These are phyloP conservation scores for Chlorella sp. DNA, from an alignment of 139 green algal species.

Conservation along the genomic window DNA sequence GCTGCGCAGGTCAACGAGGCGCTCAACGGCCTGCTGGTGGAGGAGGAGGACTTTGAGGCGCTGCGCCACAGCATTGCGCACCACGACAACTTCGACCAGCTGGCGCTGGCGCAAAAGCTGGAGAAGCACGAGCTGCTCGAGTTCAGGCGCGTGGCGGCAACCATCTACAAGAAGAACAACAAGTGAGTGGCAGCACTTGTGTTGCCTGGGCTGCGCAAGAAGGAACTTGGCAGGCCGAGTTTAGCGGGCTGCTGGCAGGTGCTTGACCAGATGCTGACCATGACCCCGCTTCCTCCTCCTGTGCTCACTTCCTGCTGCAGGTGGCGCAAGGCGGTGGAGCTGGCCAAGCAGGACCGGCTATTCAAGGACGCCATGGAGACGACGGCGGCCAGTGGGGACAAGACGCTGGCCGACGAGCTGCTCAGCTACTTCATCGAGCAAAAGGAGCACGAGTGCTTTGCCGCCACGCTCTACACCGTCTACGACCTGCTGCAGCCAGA, in stretches of 20 bases:
- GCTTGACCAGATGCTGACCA: no score
- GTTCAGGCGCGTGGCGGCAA: slow-evolving; percentile 85
- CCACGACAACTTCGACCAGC: slow-evolving; percentile 98
- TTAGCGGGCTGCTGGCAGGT: no score
- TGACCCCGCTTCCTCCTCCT: neutral
- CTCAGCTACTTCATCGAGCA: slow-evolving; percentile 68
- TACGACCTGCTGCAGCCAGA: slow-evolving; percentile 96
- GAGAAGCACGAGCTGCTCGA: slow-evolving; percentile 97
- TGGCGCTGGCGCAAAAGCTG: slow-evolving; percentile 48
- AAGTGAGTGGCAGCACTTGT: slow-evolving; percentile 3
- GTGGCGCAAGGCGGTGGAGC: slow-evolving; percentile 82
- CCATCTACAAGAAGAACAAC: slow-evolving; percentile 88
- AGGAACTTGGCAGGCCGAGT: no score
- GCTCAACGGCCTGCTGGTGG: slow-evolving; percentile 92
- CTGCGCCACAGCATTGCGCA: slow-evolving; percentile 77
- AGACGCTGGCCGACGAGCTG: slow-evolving; percentile 89
- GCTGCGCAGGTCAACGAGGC: slow-evolving; percentile 57
- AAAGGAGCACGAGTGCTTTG: slow-evolving; percentile 91
- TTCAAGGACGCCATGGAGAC: slow-evolving; percentile 96
- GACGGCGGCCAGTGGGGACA: slow-evolving; percentile 57
- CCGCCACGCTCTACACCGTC: slow-evolving; percentile 93
- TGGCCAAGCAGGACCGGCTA: slow-evolving; percentile 79
- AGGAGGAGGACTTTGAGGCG: slow-evolving; percentile 92
- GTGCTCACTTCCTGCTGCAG: slow-evolving; percentile 27
- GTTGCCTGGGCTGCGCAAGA: neutral